Evolutionary conservation across 2,329 filamentous ascomycete species (phyloP).

Genomic region (Tolypocladium endophyticum): DNA sequence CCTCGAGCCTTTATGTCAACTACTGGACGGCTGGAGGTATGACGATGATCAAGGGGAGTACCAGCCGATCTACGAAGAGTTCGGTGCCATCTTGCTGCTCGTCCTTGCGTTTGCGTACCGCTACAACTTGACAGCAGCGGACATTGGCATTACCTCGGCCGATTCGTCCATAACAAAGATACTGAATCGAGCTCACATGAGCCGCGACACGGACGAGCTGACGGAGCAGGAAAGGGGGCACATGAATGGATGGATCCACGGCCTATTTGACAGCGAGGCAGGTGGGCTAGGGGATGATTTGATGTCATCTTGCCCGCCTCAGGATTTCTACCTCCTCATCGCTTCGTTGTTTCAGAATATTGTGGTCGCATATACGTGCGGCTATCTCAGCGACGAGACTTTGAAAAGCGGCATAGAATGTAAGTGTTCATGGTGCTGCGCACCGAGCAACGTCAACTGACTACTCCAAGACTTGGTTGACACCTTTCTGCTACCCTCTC

Average conservation of each 20-base stretch:
- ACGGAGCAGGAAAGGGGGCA: conserved; percentile 54
- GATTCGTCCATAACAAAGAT: conserved; percentile 62
- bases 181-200: conserved; percentile 47
- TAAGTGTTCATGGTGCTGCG: conserved; percentile 26
- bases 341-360: conserved; percentile 70
- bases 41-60: conserved; percentile 79
- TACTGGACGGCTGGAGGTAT: conserved; percentile 71
- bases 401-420: conserved; percentile 69
- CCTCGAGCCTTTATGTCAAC: conserved; percentile 60
- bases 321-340: conserved; percentile 71
- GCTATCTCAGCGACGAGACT: conserved; percentile 55
- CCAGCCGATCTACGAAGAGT: conserved; percentile 79
- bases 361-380: conserved; percentile 56
- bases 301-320: conserved; percentile 71
- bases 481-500: conserved; percentile 67
- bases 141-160: conserved; percentile 48
- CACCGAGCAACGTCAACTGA: background rate
- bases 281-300: conserved; percentile 68
- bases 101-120: conserved; percentile 66
- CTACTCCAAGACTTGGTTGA: conserved; percentile 54
- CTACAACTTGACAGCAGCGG: conserved; percentile 54
- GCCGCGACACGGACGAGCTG: conserved; percentile 47
- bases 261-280: conserved; percentile 64
- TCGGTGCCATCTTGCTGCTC: conserved; percentile 65
- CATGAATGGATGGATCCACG: conserved; percentile 64